Percentiles rank a stretch among this genome's conserved stretches.
phyloP scores from a whole-genome alignment of 257 asterid species.

The Nicotiana noctiflora region DNA sequence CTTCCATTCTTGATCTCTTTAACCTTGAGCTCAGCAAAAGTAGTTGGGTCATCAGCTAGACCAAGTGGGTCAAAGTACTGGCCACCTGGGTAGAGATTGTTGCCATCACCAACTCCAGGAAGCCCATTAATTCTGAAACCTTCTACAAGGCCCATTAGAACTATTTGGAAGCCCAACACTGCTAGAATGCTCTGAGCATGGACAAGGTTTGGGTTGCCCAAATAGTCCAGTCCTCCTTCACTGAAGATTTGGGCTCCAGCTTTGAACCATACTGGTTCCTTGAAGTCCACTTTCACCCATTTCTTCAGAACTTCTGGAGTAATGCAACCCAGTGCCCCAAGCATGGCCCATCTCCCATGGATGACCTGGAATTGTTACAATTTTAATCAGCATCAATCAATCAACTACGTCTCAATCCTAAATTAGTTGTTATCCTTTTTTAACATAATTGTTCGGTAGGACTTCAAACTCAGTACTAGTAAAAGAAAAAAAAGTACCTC shows the following conservation, averaged over 20 bases:
- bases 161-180: constrained; percentile 70
- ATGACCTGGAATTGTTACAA: constrained; percentile 37
- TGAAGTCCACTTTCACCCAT: constrained; percentile 50
- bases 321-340: constrained; percentile 71
- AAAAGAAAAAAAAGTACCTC: constrained; percentile 39
- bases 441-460: no score
- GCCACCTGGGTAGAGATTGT: constrained; percentile 77
- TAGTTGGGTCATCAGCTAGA: constrained; percentile 57
- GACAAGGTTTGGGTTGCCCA: constrained; percentile 73
- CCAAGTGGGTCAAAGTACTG: constrained; percentile 81
- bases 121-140: constrained; percentile 73
- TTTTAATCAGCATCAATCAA: not conserved
- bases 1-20: constrained; percentile 81
- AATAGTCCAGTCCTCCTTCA: constrained; percentile 70
- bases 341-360: constrained; percentile 81
- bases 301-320: constrained; percentile 67
- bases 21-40: constrained; percentile 74
- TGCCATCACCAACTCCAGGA: constrained; percentile 79
- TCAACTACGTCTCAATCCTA: not conserved
- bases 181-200: constrained; percentile 85
- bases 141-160: constrained; percentile 76
- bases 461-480: no score
- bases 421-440: no score
- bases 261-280: constrained; percentile 84
- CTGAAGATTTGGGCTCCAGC: constrained; percentile 76